These are phyloP conservation scores for Cylindrotheca fusiformis DNA, from an alignment of 108 stramenopile species.

Conservation along the genomic window DNA sequence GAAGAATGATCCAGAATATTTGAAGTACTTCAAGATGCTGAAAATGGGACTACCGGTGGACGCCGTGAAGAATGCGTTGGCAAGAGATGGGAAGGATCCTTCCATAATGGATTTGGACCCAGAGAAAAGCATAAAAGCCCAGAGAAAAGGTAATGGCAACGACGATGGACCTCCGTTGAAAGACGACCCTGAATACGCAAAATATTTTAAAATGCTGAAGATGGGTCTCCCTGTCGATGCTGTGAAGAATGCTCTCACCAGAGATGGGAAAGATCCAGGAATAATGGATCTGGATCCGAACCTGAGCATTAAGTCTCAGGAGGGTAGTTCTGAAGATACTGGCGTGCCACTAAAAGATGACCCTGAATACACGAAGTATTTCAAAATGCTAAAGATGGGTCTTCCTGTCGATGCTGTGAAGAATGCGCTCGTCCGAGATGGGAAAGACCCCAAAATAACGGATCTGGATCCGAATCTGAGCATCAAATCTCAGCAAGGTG, in stretches of 20 bases:
- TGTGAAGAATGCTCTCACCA: constrained; percentile 62
- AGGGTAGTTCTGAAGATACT: constrained; percentile 15
- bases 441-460: constrained; percentile 52
- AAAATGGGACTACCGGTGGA: constrained; percentile 64
- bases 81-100: constrained; percentile 73
- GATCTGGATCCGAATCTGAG: constrained; percentile 59
- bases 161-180: constrained; percentile 65
- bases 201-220: constrained; percentile 79
- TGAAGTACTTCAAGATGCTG: constrained; percentile 82
- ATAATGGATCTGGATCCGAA: constrained; percentile 75
- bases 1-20: constrained; percentile 75
- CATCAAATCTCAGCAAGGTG: constrained; percentile 36
- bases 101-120: constrained; percentile 74
- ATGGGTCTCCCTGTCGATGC: constrained; percentile 63
- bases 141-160: constrained; percentile 17
- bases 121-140: constrained; percentile 50
- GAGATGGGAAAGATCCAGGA: constrained; percentile 63
- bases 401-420: constrained; percentile 51
- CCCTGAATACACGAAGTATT: constrained; percentile 57
- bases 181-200: constrained; percentile 71
- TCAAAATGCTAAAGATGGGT: constrained; percentile 61
- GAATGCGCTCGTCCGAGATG: constrained; percentile 54
- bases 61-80: constrained; percentile 68
- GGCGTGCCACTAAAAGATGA: constrained; percentile 62
- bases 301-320: constrained; percentile 51